Evolutionary conservation across 1,139 yeast species (phyloP).

Genomic region (Geotrichum europaeum): DNA sequence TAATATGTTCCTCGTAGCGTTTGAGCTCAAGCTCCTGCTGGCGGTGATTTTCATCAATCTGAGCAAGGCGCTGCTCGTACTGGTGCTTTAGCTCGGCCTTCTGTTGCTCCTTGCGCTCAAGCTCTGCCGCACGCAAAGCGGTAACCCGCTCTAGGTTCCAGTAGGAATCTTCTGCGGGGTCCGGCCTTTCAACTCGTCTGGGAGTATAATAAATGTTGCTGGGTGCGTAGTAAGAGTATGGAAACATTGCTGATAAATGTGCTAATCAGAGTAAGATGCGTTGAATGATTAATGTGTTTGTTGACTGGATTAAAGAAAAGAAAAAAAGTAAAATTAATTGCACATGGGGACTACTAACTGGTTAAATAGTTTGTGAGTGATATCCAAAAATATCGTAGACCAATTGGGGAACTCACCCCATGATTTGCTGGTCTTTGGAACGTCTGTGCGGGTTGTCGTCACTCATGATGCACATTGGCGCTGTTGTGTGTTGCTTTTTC

Average conservation of each 20-base stretch:
- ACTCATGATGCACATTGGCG: too few species aligned
- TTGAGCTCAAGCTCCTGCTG: background rate
- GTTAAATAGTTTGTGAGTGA: background rate
- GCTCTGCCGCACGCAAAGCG: conserved; percentile 4
- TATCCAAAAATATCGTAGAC: too few species aligned
- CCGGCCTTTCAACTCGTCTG: background rate
- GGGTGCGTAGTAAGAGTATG: background rate
- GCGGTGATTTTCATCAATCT: background rate
- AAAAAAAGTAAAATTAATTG: background rate
- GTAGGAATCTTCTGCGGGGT: background rate
- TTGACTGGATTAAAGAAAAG: background rate
- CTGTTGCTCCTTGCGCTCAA: conserved; percentile 1
- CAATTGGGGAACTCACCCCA: too few species aligned
- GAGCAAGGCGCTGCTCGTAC: conserved; percentile 7
- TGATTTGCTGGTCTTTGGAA: too few species aligned
- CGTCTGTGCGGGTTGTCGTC: too few species aligned
- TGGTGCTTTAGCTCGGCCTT: conserved; percentile 4
- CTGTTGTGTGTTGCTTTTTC: background rate
- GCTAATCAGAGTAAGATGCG: background rate
- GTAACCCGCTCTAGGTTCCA: background rate
- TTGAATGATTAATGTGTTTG: background rate
- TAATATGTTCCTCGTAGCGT: background rate
- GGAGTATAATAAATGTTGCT: background rate
- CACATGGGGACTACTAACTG: background rate
- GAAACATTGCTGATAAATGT: background rate